These are phyloP conservation scores for Oryza australiensis DNA, from an alignment of 176 grass and related monocot genomes.

Conservation along the genomic window DNA sequence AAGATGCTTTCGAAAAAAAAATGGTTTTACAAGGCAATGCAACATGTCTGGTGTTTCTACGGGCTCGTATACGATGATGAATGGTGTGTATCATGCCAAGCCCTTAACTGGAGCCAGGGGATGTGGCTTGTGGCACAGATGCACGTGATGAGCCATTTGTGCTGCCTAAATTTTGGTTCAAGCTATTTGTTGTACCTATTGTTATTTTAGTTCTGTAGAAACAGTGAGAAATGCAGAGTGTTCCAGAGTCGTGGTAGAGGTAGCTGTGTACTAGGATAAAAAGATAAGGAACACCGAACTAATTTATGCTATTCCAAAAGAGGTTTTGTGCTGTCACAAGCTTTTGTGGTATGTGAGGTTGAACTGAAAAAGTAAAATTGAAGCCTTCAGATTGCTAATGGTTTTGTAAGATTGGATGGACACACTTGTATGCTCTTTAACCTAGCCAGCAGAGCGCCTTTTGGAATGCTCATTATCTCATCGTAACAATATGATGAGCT, in stretches of 20 bases:
- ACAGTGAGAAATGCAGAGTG: neutral
- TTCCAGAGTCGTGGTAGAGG: neutral
- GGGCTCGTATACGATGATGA: neutral
- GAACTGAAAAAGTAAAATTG: neutral
- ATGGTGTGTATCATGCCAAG: neutral
- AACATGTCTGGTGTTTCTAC: neutral
- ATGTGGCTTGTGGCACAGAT: neutral
- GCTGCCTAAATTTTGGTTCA: conserved; percentile 11
- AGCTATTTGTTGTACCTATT: neutral
- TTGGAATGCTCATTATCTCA: too few species aligned
- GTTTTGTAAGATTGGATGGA: too few species aligned
- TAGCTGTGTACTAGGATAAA: neutral
- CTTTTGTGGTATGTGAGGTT: neutral
- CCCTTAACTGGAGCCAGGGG: neutral
- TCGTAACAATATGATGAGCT: too few species aligned
- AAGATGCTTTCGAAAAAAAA: conserved; percentile 11
- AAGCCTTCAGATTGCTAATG: too few species aligned
- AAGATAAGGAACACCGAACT: neutral
- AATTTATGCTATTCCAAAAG: neutral
- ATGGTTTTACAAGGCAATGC: neutral
- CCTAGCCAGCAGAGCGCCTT: too few species aligned
- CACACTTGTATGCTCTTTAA: too few species aligned
- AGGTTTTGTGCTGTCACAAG: neutral
- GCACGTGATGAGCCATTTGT: neutral
- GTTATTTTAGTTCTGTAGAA: neutral